phyloP scores from a whole-genome alignment of 768 basidiomycete species.

The Psilocybe cubensis region DNA sequence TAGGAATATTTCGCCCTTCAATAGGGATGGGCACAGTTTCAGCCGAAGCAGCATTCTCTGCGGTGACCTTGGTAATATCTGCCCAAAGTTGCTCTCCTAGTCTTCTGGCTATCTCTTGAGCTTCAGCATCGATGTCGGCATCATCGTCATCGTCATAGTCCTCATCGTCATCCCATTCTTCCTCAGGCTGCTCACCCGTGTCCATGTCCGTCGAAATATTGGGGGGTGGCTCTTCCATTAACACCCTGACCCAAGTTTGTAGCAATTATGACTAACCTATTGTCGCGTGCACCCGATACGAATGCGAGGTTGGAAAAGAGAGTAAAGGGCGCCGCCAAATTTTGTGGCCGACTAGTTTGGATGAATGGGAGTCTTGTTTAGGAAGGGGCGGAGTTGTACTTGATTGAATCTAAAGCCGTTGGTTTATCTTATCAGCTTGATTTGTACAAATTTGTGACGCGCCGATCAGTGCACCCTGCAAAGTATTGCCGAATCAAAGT shows the following conservation, averaged over 20 bases:
- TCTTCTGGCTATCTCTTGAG: slow-evolving; percentile 72
- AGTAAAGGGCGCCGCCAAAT: neutral
- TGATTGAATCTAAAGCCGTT: slow-evolving; percentile 18
- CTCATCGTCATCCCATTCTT: slow-evolving; percentile 44
- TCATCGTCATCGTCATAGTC: slow-evolving; percentile 63
- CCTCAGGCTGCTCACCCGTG: slow-evolving; percentile 17
- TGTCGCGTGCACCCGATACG: neutral
- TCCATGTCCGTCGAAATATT: neutral
- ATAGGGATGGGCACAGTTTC: slow-evolving; percentile 2
- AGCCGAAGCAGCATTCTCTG: slow-evolving; percentile 30
- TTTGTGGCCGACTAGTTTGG: neutral
- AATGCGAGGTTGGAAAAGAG: neutral
- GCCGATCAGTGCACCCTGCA: slow-evolving; percentile 6
- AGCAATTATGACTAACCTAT: too few species aligned
- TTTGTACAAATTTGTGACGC: slow-evolving; percentile 34
- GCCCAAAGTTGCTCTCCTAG: slow-evolving; percentile 81
- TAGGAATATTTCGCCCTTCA: neutral
- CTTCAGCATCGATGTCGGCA: slow-evolving; percentile 67
- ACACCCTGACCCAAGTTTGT: too few species aligned
- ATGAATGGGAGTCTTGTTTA: neutral
- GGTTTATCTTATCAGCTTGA: slow-evolving; percentile 31
- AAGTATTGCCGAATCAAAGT: neutral
- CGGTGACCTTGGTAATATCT: slow-evolving; percentile 68
- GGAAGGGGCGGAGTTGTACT: neutral
- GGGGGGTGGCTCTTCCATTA: slow-evolving; percentile 3